Evolutionary conservation across 2,329 filamentous ascomycete genomes (phyloP).

Genomic region (Colletotrichum sp.): DNA sequence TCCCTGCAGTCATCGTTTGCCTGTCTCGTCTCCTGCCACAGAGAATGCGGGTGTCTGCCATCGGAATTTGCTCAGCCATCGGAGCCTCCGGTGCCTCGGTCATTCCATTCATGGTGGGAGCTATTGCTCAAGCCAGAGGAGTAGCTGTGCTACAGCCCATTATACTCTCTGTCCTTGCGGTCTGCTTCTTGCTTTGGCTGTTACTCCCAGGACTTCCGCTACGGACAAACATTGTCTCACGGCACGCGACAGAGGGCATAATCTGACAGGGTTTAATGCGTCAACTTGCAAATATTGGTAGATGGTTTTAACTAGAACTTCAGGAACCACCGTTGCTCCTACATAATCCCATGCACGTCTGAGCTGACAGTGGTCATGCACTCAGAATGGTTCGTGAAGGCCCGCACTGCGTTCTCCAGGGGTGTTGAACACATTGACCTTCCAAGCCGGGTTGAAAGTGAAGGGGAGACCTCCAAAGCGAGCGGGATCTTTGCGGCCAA

Average conservation of each 20-base stretch:
- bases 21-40: slow-evolving; percentile 76
- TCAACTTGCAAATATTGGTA: neutral
- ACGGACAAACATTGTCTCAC: neutral
- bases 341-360: neutral
- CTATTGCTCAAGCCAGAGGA: slow-evolving; percentile 64
- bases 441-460: neutral
- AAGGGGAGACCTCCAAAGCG: neutral
- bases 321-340: neutral
- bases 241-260: neutral
- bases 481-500: neutral
- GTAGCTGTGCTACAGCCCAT: slow-evolving; percentile 63
- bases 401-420: neutral
- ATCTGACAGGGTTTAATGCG: neutral
- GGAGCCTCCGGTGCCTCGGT: slow-evolving; percentile 75
- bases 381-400: neutral
- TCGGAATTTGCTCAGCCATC: slow-evolving; percentile 81
- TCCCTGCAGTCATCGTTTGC: slow-evolving; percentile 75
- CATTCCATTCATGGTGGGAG: slow-evolving; percentile 71
- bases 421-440: neutral
- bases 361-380: neutral
- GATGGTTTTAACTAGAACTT: neutral
- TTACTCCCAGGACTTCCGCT: neutral
- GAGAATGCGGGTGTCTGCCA: slow-evolving; percentile 77
- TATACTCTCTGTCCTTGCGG: slow-evolving; percentile 51
- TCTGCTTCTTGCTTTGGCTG: slow-evolving; percentile 8